phyloP scores from a whole-genome alignment of 2,329 filamentous ascomycete species.

The Calonectria fujianensis region DNA sequence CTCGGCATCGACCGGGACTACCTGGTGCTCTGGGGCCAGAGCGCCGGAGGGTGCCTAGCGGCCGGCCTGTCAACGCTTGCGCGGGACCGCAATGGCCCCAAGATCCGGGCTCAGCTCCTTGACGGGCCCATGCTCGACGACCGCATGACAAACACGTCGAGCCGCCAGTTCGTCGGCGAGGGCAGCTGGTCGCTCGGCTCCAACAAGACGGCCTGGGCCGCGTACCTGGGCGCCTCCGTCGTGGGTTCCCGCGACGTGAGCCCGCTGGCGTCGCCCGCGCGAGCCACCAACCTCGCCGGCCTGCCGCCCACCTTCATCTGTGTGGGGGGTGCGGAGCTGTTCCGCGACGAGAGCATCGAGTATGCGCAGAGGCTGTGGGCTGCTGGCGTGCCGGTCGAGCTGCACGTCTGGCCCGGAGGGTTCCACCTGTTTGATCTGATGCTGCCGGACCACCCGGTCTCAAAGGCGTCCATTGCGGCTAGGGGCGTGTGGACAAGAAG shows the following conservation, averaged over 20 bases:
- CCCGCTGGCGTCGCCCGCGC: slow-evolving; percentile 60
- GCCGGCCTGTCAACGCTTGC: slow-evolving; percentile 62
- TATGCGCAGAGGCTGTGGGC: slow-evolving; percentile 63
- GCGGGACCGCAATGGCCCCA: slow-evolving; percentile 57
- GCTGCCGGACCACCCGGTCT: slow-evolving; percentile 41
- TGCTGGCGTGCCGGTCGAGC: slow-evolving; percentile 64
- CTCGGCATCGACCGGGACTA: slow-evolving; percentile 63
- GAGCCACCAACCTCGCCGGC: slow-evolving; percentile 59
- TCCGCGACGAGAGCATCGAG: slow-evolving; percentile 63
- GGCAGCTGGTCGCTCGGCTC: slow-evolving; percentile 61
- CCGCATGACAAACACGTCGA: slow-evolving; percentile 57
- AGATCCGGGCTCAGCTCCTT: slow-evolving; percentile 64
- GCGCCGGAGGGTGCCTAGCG: slow-evolving; percentile 65
- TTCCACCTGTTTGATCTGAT: slow-evolving; percentile 63
- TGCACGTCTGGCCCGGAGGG: slow-evolving; percentile 66
- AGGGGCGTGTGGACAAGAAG: slow-evolving; percentile 44
- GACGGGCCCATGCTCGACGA: slow-evolving; percentile 70
- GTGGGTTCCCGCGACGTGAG: slow-evolving; percentile 58
- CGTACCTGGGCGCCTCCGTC: slow-evolving; percentile 60
- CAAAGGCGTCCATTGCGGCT: slow-evolving; percentile 39
- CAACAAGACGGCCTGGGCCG: slow-evolving; percentile 65
- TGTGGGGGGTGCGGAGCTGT: slow-evolving; percentile 65
- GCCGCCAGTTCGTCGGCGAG: slow-evolving; percentile 58
- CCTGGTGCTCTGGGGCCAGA: slow-evolving; percentile 65
- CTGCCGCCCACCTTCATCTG: slow-evolving; percentile 67